Conservation (phyloP, 352 stramenopile genomes). For the Albugo laibachii region DNA sequence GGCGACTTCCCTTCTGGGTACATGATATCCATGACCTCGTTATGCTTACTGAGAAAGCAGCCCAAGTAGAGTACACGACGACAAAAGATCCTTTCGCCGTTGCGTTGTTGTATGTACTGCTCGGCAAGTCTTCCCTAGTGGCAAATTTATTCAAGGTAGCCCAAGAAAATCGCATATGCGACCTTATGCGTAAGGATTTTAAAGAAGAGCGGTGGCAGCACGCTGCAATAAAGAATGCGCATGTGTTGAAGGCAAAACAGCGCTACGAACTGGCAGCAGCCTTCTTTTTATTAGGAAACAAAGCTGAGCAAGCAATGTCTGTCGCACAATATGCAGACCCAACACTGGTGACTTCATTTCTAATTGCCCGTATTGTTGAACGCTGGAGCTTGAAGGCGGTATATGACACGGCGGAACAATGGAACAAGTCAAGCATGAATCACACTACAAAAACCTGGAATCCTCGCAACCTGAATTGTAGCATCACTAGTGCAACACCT, state of each 20-base stretch:
- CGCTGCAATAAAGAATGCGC: constrained; percentile 80
- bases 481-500: no score
- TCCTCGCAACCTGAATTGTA: no score
- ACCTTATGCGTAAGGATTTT: constrained; percentile 72
- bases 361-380: constrained; percentile 56
- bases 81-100: constrained; percentile 66
- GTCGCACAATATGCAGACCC: constrained; percentile 53
- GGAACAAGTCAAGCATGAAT: no score
- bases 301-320: constrained; percentile 51
- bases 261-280: constrained; percentile 56
- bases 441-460: no score
- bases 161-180: constrained; percentile 53
- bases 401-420: no score
- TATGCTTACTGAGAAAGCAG: constrained; percentile 45
- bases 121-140: constrained; percentile 68
- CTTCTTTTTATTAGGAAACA: constrained; percentile 67
- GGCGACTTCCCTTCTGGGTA: constrained; percentile 64
- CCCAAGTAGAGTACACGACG: constrained; percentile 52
- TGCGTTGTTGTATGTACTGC: constrained; percentile 68
- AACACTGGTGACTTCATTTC: constrained; percentile 52
- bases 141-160: constrained; percentile 70
- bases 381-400: constrained; percentile 35
- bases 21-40: constrained; percentile 27
- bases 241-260: constrained; percentile 73
- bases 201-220: constrained; percentile 62